Conservation (phyloP, 2,329 filamentous ascomycete species). For the Xylaria sp. region DNA sequence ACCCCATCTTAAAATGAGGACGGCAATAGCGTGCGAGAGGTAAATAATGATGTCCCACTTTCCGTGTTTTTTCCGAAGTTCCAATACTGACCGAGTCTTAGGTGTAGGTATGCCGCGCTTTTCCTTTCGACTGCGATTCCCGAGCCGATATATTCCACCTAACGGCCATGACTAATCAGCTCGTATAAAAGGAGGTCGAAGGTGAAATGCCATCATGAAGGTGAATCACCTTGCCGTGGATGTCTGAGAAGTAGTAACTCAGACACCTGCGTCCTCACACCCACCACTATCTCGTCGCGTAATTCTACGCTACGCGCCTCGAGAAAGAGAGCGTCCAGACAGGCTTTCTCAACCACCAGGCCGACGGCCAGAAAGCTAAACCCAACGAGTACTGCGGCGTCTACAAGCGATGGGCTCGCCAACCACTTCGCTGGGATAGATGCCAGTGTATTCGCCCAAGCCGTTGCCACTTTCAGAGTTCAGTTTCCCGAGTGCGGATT, state of each 20-base stretch:
- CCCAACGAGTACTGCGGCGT: neutral
- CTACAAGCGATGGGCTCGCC: constrained; percentile 20
- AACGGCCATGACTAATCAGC: constrained; percentile 14
- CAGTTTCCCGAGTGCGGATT: constrained; percentile 39
- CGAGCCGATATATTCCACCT: constrained; percentile 3
- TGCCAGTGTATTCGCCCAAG: constrained; percentile 27
- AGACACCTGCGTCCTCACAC: constrained; percentile 29
- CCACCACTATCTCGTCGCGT: constrained; percentile 16
- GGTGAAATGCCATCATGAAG: constrained; percentile 37
- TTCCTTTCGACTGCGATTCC: constrained; percentile 15
- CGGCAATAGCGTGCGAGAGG: constrained; percentile 37
- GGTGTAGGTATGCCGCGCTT: constrained; percentile 33
- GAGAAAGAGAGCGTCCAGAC: constrained; percentile 18
- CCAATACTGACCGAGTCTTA: constrained; percentile 17
- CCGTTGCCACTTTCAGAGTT: constrained; percentile 30
- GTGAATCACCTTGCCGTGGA: constrained; percentile 33
- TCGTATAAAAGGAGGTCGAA: constrained; percentile 31
- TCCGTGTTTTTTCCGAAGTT: neutral
- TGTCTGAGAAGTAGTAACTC: constrained; percentile 34
- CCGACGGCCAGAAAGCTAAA: constrained; percentile 13
- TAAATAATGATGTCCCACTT: constrained; percentile 8
- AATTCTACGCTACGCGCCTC: neutral
- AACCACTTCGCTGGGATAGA: constrained; percentile 31
- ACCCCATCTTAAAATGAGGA: constrained; percentile 29
- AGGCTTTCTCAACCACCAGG: constrained; percentile 1